Percentiles rank a stretch among this genome's conserved stretches.
Evolutionary conservation across 2,329 filamentous ascomycete genomes (phyloP).

Genomic region (Aspergillus sp.): DNA sequence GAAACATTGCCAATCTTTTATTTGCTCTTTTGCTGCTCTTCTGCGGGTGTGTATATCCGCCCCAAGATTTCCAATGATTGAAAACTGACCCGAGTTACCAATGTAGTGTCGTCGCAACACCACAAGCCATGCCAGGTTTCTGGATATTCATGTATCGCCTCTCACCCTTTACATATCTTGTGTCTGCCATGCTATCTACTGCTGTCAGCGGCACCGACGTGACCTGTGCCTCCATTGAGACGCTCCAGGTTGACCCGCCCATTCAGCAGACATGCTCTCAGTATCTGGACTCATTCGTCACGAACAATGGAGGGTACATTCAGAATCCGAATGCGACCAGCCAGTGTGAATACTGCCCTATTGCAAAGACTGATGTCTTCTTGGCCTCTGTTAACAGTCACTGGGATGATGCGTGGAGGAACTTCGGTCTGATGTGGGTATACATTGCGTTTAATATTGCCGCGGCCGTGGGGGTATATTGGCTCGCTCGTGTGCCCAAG

Average conservation of each 20-base stretch:
- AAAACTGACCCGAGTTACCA: too few species aligned
- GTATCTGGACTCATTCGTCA: conserved; percentile 43
- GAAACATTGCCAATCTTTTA: too few species aligned
- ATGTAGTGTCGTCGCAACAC: conserved; percentile 45
- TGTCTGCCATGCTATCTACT: conserved; percentile 39
- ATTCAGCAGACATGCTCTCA: conserved; percentile 56
- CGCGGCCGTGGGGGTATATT: conserved; percentile 59
- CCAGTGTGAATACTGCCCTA: conserved; percentile 48
- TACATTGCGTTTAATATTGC: conserved; percentile 62
- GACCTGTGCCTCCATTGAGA: conserved; percentile 27
- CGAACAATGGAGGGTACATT: conserved; percentile 33
- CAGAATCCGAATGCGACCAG: conserved; percentile 40
- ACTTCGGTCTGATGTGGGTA: conserved; percentile 66
- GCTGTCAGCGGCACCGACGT: conserved; percentile 28
- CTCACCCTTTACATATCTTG: conserved; percentile 61
- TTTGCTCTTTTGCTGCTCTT: too few species aligned
- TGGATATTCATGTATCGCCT: conserved; percentile 76
- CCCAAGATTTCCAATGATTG: too few species aligned
- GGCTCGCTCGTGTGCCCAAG: conserved; percentile 54
- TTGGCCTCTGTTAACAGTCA: conserved; percentile 38
- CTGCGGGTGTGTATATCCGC: too few species aligned
- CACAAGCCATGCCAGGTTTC: conserved; percentile 59
- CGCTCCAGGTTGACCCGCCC: conserved; percentile 43
- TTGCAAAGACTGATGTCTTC: conserved; percentile 45
- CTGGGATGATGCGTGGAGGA: conserved; percentile 55